Percentiles rank a stretch among this genome's conserved stretches.
Conservation (phyloP, 225 moss, liverwort and hornwort species). For the Sphagnum tenellum region DNA sequence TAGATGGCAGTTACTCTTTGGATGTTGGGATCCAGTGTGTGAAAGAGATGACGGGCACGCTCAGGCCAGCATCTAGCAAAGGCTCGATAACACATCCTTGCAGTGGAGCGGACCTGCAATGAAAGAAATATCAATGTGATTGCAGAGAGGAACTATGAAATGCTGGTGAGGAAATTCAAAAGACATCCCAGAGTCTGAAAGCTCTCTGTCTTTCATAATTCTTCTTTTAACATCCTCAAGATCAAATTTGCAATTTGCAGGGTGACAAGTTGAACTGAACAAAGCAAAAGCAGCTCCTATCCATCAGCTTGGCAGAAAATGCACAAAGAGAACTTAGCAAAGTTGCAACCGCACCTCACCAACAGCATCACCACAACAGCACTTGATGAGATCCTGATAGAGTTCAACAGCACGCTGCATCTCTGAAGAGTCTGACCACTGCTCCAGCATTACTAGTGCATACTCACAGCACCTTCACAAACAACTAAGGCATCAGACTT, state of each 20-base stretch:
- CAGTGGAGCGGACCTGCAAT: constrained; percentile 71
- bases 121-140: too few relatives aligned
- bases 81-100: constrained; percentile 83
- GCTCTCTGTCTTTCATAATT: too few relatives aligned
- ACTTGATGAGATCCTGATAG: constrained; percentile 92
- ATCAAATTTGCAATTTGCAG: too few relatives aligned
- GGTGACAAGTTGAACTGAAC: too few relatives aligned
- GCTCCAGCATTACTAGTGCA: constrained; percentile 83
- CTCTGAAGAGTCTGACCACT: constrained; percentile 89
- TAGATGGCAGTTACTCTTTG: constrained; percentile 53
- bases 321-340: constrained; percentile 4
- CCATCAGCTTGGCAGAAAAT: too few relatives aligned
- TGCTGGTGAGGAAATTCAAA: too few relatives aligned
- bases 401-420: constrained; percentile 90
- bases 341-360: constrained; percentile 53
- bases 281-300: too few relatives aligned
- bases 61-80: constrained; percentile 96
- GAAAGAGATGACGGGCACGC: constrained; percentile 68
- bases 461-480: constrained; percentile 95
- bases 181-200: too few relatives aligned
- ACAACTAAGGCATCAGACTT: constrained; percentile 15
- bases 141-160: too few relatives aligned
- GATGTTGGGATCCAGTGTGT: constrained; percentile 75
- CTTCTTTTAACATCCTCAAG: too few relatives aligned
- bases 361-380: constrained; percentile 93